Evolutionary conservation across 768 basidiomycete species (phyloP).

Genomic region (Psilocybe azurescens): DNA sequence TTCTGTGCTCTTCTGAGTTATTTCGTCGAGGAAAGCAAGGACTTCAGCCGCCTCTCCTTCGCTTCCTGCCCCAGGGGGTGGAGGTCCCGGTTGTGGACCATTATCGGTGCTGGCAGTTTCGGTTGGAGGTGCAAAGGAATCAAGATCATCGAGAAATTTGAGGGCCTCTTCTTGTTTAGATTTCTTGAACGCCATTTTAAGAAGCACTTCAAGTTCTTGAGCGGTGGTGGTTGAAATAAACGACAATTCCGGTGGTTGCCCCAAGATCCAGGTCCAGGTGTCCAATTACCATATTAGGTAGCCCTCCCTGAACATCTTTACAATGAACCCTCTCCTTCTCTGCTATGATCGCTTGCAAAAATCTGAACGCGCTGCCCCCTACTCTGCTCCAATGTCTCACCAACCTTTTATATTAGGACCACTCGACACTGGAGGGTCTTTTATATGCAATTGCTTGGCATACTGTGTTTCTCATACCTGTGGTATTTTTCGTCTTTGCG

Average conservation of each 20-base stretch:
- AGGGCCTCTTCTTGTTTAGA: constrained; percentile 89
- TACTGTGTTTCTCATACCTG: too few relatives aligned
- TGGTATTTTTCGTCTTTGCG: too few relatives aligned
- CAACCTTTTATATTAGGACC: too few relatives aligned
- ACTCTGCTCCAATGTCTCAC: not conserved
- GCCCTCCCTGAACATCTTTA: not conserved
- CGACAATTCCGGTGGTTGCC: constrained; percentile 1
- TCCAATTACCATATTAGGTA: constrained; percentile 9
- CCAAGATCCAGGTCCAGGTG: not conserved
- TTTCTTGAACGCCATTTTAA: constrained; percentile 54
- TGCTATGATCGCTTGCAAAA: not conserved
- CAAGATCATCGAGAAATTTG: constrained; percentile 93
- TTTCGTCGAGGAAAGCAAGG: constrained; percentile 93
- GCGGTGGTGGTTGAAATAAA: constrained; percentile 4
- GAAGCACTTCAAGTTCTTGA: not conserved
- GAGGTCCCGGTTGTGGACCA: constrained; percentile 16
- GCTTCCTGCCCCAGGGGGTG: constrained; percentile 33
- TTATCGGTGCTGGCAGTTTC: constrained; percentile 11
- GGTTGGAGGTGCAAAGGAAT: constrained; percentile 62
- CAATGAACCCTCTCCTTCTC: too few relatives aligned
- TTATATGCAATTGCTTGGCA: too few relatives aligned
- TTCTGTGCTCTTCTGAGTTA: constrained; percentile 89
- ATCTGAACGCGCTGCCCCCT: not conserved
- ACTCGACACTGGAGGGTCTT: too few relatives aligned
- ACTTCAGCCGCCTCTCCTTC: constrained; percentile 79